Conservation (phyloP, 106 monocot genomes). For the Dioscorea dumetorum region DNA sequence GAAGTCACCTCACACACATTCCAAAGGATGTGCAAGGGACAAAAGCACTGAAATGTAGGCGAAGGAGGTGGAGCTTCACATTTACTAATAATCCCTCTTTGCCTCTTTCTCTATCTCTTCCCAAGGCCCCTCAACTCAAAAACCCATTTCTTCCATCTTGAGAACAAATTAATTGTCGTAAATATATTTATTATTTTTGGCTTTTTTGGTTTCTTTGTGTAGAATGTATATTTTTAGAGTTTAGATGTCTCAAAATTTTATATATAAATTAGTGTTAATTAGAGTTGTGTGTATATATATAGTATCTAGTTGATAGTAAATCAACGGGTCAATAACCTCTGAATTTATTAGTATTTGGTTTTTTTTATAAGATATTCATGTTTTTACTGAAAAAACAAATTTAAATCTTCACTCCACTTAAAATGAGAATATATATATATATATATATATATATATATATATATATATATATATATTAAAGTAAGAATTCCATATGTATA, state of each 20-base stretch:
- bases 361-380: too few relatives aligned
- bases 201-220: not conserved
- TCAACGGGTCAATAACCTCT: too few relatives aligned
- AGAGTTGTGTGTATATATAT: not conserved
- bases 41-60: conserved; percentile 57
- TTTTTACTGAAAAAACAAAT: too few relatives aligned
- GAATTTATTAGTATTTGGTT: too few relatives aligned
- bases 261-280: not conserved
- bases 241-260: too few relatives aligned
- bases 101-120: conserved; percentile 2
- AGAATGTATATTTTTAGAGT: too few relatives aligned
- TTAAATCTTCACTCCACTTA: too few relatives aligned
- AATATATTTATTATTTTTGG: not conserved
- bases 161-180: not conserved
- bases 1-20: not conserved
- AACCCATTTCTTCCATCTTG: not conserved
- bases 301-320: too few relatives aligned
- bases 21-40: conserved; percentile 20
- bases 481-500: too few relatives aligned
- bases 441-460: too few relatives aligned
- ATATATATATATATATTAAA: too few relatives aligned
- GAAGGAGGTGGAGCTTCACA: conserved; percentile 26
- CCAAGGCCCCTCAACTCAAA: not conserved
- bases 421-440: too few relatives aligned
- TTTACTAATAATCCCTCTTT: conserved; percentile 2